A percentile compares a stretch with the other conserved stretches of the same genome.
Evolutionary conservation across 129 eudicot species (phyloP).

Genomic region (Smallanthus sonchifolius): DNA sequence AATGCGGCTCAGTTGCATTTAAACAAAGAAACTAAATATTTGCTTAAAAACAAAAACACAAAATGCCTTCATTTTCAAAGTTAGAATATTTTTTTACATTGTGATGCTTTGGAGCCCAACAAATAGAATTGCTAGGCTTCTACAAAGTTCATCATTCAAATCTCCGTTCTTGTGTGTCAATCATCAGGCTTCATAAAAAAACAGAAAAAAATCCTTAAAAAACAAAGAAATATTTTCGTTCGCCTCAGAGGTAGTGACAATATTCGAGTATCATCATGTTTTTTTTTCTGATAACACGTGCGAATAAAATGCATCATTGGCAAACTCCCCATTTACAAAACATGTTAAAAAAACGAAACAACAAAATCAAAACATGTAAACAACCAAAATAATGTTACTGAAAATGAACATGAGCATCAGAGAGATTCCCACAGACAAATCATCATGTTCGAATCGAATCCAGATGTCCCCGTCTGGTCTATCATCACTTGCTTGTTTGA

Average conservation of each 20-base stretch:
- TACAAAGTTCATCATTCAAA: conserved; percentile 54
- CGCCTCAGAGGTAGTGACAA: conserved; percentile 98
- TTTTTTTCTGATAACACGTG: conserved; percentile 47
- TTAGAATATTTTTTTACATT: conserved; percentile 37
- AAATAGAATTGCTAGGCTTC: conserved; percentile 28
- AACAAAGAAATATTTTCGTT: background rate
- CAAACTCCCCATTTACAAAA: background rate
- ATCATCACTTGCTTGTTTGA: conserved; percentile 49
- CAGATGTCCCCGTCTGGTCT: conserved; percentile 94
- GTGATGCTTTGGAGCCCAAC: conserved; percentile 45
- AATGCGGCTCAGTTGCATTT: no score
- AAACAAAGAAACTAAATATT: no score
- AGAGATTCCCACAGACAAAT: conserved; percentile 90
- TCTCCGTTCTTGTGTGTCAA: conserved; percentile 61
- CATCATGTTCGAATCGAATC: conserved; percentile 41
- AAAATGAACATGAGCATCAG: conserved; percentile 37
- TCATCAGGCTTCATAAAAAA: conserved; percentile 44
- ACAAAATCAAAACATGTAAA: background rate
- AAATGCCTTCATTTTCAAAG: conserved; percentile 43
- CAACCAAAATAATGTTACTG: background rate
- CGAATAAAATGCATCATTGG: conserved; percentile 47
- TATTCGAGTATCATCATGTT: conserved; percentile 44
- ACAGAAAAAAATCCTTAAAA: no score
- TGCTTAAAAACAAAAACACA: background rate
- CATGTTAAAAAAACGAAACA: no score